Base-by-base conservation (phyloP, 306 rosid species). In the Notholithocarpus densiflorus region DNA sequence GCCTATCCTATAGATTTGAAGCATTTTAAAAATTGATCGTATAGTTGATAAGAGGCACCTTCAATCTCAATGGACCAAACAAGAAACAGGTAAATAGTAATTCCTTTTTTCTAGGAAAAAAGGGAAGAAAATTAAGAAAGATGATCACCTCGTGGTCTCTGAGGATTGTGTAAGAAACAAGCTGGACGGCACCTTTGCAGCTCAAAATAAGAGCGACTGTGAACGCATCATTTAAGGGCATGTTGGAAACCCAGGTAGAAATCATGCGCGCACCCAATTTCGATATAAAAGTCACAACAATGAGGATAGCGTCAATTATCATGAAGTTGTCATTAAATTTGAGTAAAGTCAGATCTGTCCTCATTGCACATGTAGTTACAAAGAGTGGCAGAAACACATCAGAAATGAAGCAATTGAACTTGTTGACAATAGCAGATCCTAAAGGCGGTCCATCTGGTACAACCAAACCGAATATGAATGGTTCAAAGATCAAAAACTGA, bases 391-490 rank as follows among this genome's bases (percentile, higher is more conserved):
- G 52, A n/a, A 88, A 69, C 52, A 89, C 76, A 0, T 82, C 82
- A 1, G 56, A 72, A 32, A 80, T 81, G 24, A 92, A 82, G 59
- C 81, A 32, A 5, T 82, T 56, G 37, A 90, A 55, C 55, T 85
- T 88, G 15, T 86, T 81, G 23, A 89, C 88, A 45, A 92, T 26
- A 2, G 91, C 86, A 6, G 90, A 86, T 29, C 94, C 96, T 31
- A 88, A 56, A 0, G 92, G 93, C 14, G 90, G 90, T 48, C 96
- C 96, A 59, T 86, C 91, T 0, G 92, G 93, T 19, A 90, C 86
- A 2, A 86, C 74, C 73, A 93, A 55, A 3, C 97, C 97, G 21
- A 93, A 59, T 14, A 93, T 20, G 27, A 83, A 78, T 62, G 90
- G 90, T 10, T 96, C 96, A 3, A 85, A 60, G 1, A 61, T 1